These are phyloP conservation scores for Ophiocordyceps camponoti-floridani DNA, from an alignment of 2,329 filamentous ascomycete species.

Conservation along the genomic window DNA sequence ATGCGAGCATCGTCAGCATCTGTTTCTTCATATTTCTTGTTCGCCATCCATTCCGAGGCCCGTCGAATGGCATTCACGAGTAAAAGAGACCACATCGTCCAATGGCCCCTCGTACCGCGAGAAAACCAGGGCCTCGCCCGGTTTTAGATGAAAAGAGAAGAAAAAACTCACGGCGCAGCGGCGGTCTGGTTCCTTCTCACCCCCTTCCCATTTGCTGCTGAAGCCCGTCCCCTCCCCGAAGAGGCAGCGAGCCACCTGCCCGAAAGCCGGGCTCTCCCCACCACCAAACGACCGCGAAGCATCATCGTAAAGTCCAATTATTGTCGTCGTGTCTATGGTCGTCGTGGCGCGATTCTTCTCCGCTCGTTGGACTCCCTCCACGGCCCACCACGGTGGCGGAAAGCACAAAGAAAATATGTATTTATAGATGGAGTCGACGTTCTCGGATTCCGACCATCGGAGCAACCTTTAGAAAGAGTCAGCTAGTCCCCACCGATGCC, in stretches of 20 bases:
- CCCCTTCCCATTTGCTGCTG: too few species aligned
- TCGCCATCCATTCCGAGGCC: too few species aligned
- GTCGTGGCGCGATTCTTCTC: too few species aligned
- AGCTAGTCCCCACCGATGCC: neutral
- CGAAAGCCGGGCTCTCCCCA: constrained; percentile 7
- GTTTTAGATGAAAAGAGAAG: neutral
- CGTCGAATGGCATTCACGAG: too few species aligned
- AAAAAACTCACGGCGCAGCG: constrained; percentile 29
- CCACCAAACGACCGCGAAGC: constrained; percentile 29
- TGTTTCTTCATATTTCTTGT: neutral
- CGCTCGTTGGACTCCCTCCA: neutral
- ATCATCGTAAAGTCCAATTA: constrained; percentile 12
- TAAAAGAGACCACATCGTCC: too few species aligned
- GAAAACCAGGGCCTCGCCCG: neutral
- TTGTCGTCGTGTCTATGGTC: too few species aligned
- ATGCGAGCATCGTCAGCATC: neutral
- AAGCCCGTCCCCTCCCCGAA: too few species aligned
- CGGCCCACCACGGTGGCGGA: neutral
- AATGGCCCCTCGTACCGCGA: neutral
- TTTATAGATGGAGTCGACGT: neutral
- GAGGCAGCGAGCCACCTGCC: too few species aligned
- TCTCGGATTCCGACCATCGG: neutral
- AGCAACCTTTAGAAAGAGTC: neutral
- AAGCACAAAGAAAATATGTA: neutral
- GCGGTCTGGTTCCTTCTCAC: constrained; percentile 26